phyloP scores from a whole-genome alignment of 2,329 filamentous ascomycete genomes.

The Metarhizium humberi region DNA sequence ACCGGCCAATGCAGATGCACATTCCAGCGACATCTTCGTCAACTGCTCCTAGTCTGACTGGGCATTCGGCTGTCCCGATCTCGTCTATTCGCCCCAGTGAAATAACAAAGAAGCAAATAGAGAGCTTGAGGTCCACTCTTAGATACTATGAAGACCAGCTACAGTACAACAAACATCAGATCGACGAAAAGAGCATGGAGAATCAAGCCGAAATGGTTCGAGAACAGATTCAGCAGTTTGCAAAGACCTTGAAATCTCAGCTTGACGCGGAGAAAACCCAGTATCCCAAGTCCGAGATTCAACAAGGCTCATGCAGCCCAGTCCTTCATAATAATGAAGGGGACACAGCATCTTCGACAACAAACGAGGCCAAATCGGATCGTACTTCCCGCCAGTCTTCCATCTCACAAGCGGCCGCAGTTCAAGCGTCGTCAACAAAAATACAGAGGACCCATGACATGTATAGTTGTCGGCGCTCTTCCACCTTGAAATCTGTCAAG shows the following conservation, averaged over 20 bases:
- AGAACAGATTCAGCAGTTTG: constrained; percentile 40
- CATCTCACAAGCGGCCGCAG: constrained; percentile 8
- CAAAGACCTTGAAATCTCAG: constrained; percentile 35
- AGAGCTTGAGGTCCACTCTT: constrained; percentile 40
- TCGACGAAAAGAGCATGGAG: constrained; percentile 45
- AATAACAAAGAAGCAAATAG: constrained; percentile 51
- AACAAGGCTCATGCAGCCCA: constrained; percentile 12
- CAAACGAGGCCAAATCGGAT: constrained; percentile 7
- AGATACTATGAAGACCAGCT: constrained; percentile 49
- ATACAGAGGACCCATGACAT: constrained; percentile 7
- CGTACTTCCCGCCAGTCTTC: constrained; percentile 8
- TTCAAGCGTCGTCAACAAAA: constrained; percentile 6
- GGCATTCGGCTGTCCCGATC: constrained; percentile 29
- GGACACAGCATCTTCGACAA: constrained; percentile 9
- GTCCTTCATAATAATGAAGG: constrained; percentile 8
- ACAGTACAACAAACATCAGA: constrained; percentile 52
- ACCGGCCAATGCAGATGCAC: constrained; percentile 9
- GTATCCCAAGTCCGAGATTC: constrained; percentile 27
- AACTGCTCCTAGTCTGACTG: constrained; percentile 6
- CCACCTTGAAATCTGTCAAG: constrained; percentile 21
- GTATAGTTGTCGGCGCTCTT: constrained; percentile 10
- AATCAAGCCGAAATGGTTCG: constrained; percentile 30
- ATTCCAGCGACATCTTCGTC: constrained; percentile 9
- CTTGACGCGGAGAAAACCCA: constrained; percentile 33
- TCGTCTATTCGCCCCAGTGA: constrained; percentile 53